phyloP scores from a whole-genome alignment of 2,329 filamentous ascomycete species.

The Sporothrix globosa region DNA sequence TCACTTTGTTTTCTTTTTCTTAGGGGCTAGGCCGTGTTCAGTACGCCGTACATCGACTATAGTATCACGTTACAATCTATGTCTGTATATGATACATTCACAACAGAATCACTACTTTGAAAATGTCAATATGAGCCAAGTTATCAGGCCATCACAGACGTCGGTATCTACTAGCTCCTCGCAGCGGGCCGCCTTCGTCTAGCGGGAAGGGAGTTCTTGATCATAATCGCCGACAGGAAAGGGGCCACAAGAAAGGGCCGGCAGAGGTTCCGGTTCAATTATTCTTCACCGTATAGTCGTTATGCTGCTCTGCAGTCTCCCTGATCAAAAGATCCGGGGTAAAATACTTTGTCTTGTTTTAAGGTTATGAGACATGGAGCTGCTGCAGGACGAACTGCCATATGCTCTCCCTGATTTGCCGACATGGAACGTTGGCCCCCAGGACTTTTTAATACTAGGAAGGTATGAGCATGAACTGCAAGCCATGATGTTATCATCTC shows the following conservation, averaged over 20 bases:
- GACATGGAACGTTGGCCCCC: neutral
- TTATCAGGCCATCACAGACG: neutral
- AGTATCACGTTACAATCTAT: neutral
- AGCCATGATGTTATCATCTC: too few species aligned
- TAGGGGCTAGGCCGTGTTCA: neutral
- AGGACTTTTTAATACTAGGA: neutral
- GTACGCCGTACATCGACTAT: neutral
- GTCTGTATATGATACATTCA: neutral
- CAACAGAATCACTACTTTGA: neutral
- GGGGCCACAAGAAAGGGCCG: conserved; percentile 1
- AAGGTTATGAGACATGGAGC: conserved; percentile 4
- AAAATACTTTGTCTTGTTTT: neutral
- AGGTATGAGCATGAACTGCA: too few species aligned
- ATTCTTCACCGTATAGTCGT: too few species aligned
- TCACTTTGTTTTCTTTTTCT: neutral
- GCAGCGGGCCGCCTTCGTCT: conserved; percentile 21
- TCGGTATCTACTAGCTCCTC: conserved; percentile 2
- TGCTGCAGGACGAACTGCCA: neutral
- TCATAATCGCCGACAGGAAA: neutral
- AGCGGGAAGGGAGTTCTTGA: conserved; percentile 22
- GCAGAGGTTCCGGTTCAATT: neutral
- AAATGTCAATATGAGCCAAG: neutral
- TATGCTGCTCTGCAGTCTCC: neutral
- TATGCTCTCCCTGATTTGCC: neutral
- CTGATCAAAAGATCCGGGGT: neutral